phyloP scores from a whole-genome alignment of 352 stramenopile genomes.

The Phytophthora pini region DNA sequence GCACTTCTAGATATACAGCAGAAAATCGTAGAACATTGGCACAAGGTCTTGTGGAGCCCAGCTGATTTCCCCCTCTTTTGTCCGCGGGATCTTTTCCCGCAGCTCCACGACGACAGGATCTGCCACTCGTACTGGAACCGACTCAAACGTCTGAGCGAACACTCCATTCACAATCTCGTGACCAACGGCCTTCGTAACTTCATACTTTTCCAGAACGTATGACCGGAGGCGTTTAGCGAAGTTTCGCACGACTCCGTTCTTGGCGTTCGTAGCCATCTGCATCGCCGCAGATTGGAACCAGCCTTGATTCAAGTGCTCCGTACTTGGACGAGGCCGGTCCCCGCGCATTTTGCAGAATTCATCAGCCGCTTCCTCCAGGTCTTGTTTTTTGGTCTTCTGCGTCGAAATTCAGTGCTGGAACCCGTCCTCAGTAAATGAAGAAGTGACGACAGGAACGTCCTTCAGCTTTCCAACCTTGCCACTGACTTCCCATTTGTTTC shows the following conservation, averaged over 20 bases:
- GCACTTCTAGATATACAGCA: constrained; percentile 8
- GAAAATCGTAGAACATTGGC: constrained; percentile 13
- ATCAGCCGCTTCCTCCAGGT: not conserved
- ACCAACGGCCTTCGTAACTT: not conserved
- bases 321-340: not conserved
- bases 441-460: not conserved
- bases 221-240: constrained; percentile 2
- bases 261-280: constrained; percentile 10
- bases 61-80: constrained; percentile 9
- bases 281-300: not conserved
- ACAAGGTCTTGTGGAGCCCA: constrained; percentile 10
- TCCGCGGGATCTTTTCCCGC: not conserved
- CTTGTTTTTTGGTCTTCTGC: not conserved
- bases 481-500: not conserved
- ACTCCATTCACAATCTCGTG: constrained; percentile 6
- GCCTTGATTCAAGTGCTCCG: not conserved
- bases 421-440: not conserved
- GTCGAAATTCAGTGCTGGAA: not conserved
- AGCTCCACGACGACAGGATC: constrained; percentile 6
- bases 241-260: constrained; percentile 8
- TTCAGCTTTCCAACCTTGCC: constrained; percentile 2
- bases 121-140: not conserved
- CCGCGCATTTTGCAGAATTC: not conserved
- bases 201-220: constrained; percentile 9
- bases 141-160: not conserved